Base-by-base conservation (phyloP, 1,284 basidiomycete genomes). In the Cryptococcus maquisensis region DNA sequence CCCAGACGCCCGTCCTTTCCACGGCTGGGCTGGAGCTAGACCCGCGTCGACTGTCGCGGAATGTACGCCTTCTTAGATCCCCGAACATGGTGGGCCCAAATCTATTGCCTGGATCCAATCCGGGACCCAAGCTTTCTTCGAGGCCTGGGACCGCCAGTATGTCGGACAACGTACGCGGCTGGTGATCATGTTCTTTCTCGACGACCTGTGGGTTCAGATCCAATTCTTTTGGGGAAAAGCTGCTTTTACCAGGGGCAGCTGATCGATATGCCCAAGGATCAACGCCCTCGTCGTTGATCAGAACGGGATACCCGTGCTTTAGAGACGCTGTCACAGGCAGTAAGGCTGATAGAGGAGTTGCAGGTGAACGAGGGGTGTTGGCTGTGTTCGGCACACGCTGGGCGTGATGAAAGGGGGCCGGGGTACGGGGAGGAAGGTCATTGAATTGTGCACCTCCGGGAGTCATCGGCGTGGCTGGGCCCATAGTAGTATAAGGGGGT, bases 51-150 rank as follows among this genome's bases (percentile, higher is more conserved):
- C n/a, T 21, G 16, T 26, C 28, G 23, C 15, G 4, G 12, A 5
- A 3, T n/a, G 24, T 18, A 10, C 13, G 21, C 9, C 41, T 26
- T 21, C 35, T n/a, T 16, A 56, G 18, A 48, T 56, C 46, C 20
- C 54, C 54, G 46, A 56, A 56, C 41, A 56, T 46, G 18, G 47
- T 52, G 6, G 50, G 50, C n/a, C 38, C 23, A 37, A 45, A 52
- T 24, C 24, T 48, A 36, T 57, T 45, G 13, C 47, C 51, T 32
- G 45, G 36, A 36, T 49, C 51, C 37, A 53, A n/a, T 13, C 40
- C 47, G 15, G 50, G 55, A 9, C 46, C 44, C 1, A 56, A 36
- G 20, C 21, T 49, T 13, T 52, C 51, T 20, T 40, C 47, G 3
- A 52, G 37, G 13, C 51, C 55, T 3, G 55, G 47, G 5, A 52